Evolutionary conservation across 805 yeast species (phyloP), one percentile per base, ranked within the genome.

Genomic region (Barnettozyma vustinii): DNA sequence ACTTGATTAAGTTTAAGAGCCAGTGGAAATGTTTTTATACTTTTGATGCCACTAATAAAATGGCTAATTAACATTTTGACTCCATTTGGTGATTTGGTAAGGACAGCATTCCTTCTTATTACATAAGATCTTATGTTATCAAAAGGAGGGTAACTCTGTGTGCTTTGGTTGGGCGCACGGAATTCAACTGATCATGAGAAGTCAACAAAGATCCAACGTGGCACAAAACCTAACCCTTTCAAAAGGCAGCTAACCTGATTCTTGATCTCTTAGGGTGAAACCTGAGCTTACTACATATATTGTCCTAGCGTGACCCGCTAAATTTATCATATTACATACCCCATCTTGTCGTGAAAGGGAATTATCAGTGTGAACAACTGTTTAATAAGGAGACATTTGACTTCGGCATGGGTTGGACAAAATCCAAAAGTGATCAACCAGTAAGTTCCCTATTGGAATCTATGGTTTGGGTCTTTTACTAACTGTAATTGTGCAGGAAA

Each of bases 401-500:
- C 16, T 12, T 26, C 13, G 8, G 3, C 12, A 59, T 59, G 61
- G 58, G 59, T 5, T 44, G 45, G 37, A 53, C 54, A 26, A 54
- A 51, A 44, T 25, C 41, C 20, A 48, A 52, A 26, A 40, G 46
- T 15, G 51, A 53, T n/a, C 60, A 53, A 21, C 58, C 59, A 41
- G 61, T 56, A 35, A 33, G 61, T 53, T 9, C 33, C 12, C 3
- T 30, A 15, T 9, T 30, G 16, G 12, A 30, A 13, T 30, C 16
- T 9, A 3, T 30, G 16, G 5, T 13, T 13, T 15, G 5, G 5
- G 18, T 20, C 4, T 4, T 13, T 13, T 25, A 40, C 47, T 46
- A 47, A 40, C 47, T 13, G 19, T 35, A 9, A 20, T 32, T 40
- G 9, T 16, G 20, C 16, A 70, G 72, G 76, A 72, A 56, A 72